Conservation (phyloP, 306 rosid species). For the Pyrus bretschneideri region DNA sequence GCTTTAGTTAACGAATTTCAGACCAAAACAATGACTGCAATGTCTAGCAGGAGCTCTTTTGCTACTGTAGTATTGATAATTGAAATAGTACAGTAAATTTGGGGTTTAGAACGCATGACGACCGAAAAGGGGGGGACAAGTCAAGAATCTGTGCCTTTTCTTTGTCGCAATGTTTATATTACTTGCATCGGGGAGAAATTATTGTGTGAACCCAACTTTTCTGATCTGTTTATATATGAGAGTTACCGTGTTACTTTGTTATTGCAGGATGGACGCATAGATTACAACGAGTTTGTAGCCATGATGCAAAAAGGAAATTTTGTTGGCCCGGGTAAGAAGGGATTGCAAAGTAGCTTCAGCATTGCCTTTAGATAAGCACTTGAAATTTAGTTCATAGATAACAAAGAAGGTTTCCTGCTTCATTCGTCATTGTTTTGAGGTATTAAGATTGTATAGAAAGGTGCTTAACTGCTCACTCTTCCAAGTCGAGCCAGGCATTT, state of each 20-base stretch:
- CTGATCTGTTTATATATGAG: background rate
- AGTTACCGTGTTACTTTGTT: background rate
- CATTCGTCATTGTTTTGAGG: slow-evolving; percentile 6
- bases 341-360: slow-evolving; percentile 67
- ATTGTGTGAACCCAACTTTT: background rate
- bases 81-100: background rate
- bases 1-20: background rate
- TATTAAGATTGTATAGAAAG: slow-evolving; percentile 21
- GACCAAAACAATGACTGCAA: background rate
- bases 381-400: slow-evolving; percentile 23
- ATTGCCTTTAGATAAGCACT: slow-evolving; percentile 65
- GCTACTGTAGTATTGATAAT: background rate
- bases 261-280: slow-evolving; percentile 87
- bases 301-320: slow-evolving; percentile 94
- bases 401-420: background rate
- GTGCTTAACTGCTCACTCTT: slow-evolving; percentile 3
- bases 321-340: slow-evolving; percentile 50
- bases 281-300: slow-evolving; percentile 91
- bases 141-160: background rate
- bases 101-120: too few species aligned
- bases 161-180: background rate
- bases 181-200: background rate
- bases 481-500: slow-evolving; percentile 6
- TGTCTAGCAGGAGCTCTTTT: background rate
- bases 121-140: background rate